These are phyloP conservation scores for Cryptosporidium sp. DNA, from an alignment of 169 alveolate species.

Conservation along the genomic window DNA sequence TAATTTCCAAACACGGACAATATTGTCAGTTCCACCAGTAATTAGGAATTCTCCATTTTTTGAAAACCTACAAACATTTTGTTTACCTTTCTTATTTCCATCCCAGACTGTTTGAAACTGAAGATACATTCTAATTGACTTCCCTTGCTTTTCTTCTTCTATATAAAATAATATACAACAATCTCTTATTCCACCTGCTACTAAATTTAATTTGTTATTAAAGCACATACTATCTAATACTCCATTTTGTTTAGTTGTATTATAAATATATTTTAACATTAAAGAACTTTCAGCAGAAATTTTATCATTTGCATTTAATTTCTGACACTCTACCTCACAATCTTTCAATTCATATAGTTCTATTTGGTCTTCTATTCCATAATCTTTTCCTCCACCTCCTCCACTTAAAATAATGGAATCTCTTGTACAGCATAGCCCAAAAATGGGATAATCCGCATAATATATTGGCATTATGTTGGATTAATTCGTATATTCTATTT, in stretches of 20 bases:
- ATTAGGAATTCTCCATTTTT: constrained; percentile 44
- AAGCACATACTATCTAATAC: constrained; percentile 57
- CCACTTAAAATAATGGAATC: constrained; percentile 51
- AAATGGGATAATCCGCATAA: constrained; percentile 74
- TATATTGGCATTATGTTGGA: constrained; percentile 27
- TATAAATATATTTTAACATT: constrained; percentile 22
- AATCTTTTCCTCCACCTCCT: constrained; percentile 75
- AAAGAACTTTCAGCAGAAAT: constrained; percentile 36
- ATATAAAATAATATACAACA: constrained; percentile 48
- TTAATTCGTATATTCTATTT: neutral
- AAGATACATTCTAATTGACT: constrained; percentile 36
- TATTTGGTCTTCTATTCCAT: constrained; percentile 73
- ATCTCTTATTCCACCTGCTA: constrained; percentile 67
- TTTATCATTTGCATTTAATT: constrained; percentile 36
- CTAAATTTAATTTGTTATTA: constrained; percentile 28
- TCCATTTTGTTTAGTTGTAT: constrained; percentile 64
- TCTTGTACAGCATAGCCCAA: constrained; percentile 65
- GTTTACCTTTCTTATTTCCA: constrained; percentile 47
- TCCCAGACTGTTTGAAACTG: constrained; percentile 71
- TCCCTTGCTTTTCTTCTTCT: constrained; percentile 11
- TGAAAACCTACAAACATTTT: constrained; percentile 65
- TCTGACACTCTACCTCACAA: neutral
- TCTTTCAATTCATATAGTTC: constrained; percentile 42
- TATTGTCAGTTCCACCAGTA: constrained; percentile 68
- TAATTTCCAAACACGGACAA: constrained; percentile 52